Evolutionary conservation across 1,284 basidiomycete species (phyloP).

Genomic region (Ceratobasidium sp.): DNA sequence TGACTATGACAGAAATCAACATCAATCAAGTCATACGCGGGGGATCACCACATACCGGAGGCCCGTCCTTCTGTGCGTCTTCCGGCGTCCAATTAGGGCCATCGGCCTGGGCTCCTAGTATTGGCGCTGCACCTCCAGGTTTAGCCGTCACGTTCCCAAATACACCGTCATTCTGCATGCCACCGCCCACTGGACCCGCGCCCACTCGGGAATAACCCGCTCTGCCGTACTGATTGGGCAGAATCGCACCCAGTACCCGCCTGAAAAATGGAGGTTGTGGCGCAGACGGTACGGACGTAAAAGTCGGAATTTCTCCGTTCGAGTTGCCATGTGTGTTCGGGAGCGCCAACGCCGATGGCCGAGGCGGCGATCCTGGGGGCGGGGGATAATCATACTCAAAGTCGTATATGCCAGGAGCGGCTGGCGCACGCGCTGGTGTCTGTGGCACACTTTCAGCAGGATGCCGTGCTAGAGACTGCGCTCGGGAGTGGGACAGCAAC

Average conservation of each 20-base stretch:
- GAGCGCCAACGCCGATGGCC: constrained; percentile 65
- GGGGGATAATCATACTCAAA: constrained; percentile 85
- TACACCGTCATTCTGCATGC: constrained; percentile 91
- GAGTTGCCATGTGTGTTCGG: constrained; percentile 80
- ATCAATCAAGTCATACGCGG: constrained; percentile 16
- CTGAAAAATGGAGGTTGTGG: constrained; percentile 64
- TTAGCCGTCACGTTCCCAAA: constrained; percentile 96
- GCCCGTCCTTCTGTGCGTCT: constrained; percentile 80
- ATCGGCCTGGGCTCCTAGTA: constrained; percentile 68
- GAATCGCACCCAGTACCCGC: constrained; percentile 68
- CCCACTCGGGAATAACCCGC: constrained; percentile 52
- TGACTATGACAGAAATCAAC: constrained; percentile 61
- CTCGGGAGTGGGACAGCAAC: constrained; percentile 26
- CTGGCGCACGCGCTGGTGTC: constrained; percentile 17
- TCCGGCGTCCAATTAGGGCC: constrained; percentile 75
- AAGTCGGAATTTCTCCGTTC: constrained; percentile 76
- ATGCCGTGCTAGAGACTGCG: constrained; percentile 25
- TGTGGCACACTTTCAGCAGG: constrained; percentile 25
- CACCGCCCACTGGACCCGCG: constrained; percentile 68
- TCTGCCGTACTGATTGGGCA: constrained; percentile 78
- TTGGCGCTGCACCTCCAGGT: constrained; percentile 59
- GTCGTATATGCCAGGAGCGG: constrained; percentile 67
- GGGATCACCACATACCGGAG: constrained; percentile 73
- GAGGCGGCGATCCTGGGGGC: constrained; percentile 84
- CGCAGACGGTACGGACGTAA: constrained; percentile 59